Percentiles rank a stretch among this genome's conserved stretches.
Evolutionary conservation across 169 alveolate species (phyloP).

Genomic region (Plasmodium billcollinsi): DNA sequence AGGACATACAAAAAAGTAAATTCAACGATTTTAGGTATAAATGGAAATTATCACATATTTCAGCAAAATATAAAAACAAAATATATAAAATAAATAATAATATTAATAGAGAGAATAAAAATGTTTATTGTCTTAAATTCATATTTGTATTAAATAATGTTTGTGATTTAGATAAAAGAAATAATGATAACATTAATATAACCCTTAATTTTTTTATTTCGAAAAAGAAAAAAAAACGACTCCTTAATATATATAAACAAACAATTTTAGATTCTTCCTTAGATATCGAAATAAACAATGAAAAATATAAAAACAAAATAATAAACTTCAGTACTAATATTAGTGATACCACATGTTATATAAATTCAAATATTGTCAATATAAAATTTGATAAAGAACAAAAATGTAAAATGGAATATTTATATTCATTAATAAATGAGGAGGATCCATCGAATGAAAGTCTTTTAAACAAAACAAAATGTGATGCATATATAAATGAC

Average conservation of each 20-base stretch:
- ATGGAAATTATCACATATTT: too few relatives aligned
- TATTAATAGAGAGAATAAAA: conserved; percentile 4
- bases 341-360: conserved; percentile 30
- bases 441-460: conserved; percentile 4
- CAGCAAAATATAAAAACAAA: background rate
- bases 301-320: conserved; percentile 12
- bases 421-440: too few relatives aligned
- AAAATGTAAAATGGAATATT: too few relatives aligned
- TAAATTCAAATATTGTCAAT: conserved; percentile 35
- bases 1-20: too few relatives aligned
- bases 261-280: conserved; percentile 38
- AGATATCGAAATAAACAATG: conserved; percentile 30
- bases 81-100: conserved; percentile 3
- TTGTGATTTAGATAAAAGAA: background rate
- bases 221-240: conserved; percentile 27
- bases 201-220: conserved; percentile 27
- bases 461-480: background rate
- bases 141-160: conserved; percentile 50
- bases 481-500: background rate
- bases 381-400: too few relatives aligned
- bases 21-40: too few relatives aligned
- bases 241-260: conserved; percentile 23
- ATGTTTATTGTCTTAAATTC: conserved; percentile 30
- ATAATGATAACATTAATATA: conserved; percentile 28
- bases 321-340: conserved; percentile 13